Evolutionary conservation across 2,329 filamentous ascomycete species (phyloP).

Genomic region (Allantophomopsis lycopodina): DNA sequence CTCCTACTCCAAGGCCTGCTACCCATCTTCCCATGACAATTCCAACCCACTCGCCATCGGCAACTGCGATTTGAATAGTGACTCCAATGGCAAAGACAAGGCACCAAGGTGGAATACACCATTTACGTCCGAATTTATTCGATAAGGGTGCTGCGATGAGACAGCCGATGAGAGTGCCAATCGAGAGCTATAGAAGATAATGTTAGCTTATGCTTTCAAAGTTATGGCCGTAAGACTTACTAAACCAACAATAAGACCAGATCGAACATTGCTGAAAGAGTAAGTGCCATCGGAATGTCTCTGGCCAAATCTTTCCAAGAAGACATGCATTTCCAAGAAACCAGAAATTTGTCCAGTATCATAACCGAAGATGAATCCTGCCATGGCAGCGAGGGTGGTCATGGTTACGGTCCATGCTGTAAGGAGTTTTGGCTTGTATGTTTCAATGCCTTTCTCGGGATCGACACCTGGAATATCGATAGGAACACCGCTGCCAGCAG

Average conservation of each 20-base stretch:
- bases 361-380: constrained; percentile 40
- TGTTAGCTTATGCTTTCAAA: neutral
- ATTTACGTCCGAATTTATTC: constrained; percentile 45
- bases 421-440: too few relatives aligned
- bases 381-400: neutral
- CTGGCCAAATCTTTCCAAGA: constrained; percentile 35
- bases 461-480: too few relatives aligned
- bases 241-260: constrained; percentile 49
- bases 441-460: too few relatives aligned
- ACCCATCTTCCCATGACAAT: constrained; percentile 48
- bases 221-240: constrained; percentile 5
- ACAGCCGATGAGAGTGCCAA: constrained; percentile 67
- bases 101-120: constrained; percentile 39
- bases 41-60: constrained; percentile 45
- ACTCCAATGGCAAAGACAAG: constrained; percentile 49
- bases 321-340: constrained; percentile 42
- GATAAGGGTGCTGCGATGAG: constrained; percentile 61
- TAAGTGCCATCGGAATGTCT: constrained; percentile 13
- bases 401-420: constrained; percentile 13
- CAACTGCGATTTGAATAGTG: constrained; percentile 46
- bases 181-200: constrained; percentile 40
- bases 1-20: constrained; percentile 54
- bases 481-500: too few relatives aligned
- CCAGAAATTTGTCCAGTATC: constrained; percentile 65
- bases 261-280: constrained; percentile 42